Base-by-base conservation (phyloP, 805 yeast genomes). In the Tetrapisispora namnaoensis region DNA sequence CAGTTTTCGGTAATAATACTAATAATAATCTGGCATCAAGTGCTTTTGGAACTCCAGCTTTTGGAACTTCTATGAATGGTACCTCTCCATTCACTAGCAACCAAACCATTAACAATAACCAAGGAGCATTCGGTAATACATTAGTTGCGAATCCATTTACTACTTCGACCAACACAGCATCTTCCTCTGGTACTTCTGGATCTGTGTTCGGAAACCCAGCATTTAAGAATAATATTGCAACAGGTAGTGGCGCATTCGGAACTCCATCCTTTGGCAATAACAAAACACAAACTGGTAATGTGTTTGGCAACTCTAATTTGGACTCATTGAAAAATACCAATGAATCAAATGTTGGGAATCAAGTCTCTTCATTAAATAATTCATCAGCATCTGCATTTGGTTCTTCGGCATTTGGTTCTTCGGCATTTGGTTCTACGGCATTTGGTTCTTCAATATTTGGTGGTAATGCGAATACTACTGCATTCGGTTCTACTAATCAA, bases 11-110 rank as follows among this genome's bases (percentile, higher is more conserved):
- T 45, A 45, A 42, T 49, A 38, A n/a, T 27, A 40, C 21, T 34
- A 36, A 22, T 39, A 39, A 39, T 24, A 17, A 17, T 17, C 14
- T 9, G 22, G 32, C 44, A 41, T 20, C n/a, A 30, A 42, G 48
- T 24, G 54, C 61, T 3, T 63, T 61, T 59, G 65, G 65, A 13
- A 35, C 57, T 4, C 46, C 56, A 17, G 39, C 58, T 20, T 53
- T 57, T 51, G 60, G 61, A 13, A 4, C 41, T 22, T 1, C 36
- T 16, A 32, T 11, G 9, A 32, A 32, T 20, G 13, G 18, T 6
- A 11, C 30, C 13, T 30, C 34, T 7, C 4, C 30, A 16, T 27
- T 28, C 10, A 16, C 16, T 40, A 22, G 22, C 7, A 40, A 2
- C 8, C 43, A 40, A 40, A 40, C 27, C 16, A 9, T 6, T 24